Conservation (phyloP, 1,284 basidiomycete genomes). For the Apiotrichum brassicae region DNA sequence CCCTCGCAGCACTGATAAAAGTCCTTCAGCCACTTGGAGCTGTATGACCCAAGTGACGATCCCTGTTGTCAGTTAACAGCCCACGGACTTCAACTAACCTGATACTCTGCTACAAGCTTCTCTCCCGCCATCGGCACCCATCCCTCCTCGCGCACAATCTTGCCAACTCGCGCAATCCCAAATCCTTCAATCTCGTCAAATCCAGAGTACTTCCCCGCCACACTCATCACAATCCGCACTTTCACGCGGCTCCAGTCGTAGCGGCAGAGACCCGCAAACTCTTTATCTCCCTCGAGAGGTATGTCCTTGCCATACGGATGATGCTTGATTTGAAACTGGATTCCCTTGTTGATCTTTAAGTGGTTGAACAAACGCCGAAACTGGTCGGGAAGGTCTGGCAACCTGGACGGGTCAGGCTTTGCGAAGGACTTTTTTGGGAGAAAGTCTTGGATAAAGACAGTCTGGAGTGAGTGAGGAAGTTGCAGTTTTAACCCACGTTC, state of each 20-base stretch:
- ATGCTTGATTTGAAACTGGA: constrained; percentile 22
- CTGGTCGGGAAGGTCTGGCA: constrained; percentile 32
- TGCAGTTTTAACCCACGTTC: constrained; percentile 29
- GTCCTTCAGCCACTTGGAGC: constrained; percentile 36
- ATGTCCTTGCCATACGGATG: constrained; percentile 30
- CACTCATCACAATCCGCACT: constrained; percentile 41
- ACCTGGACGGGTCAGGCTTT: not conserved
- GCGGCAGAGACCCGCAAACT: constrained; percentile 20
- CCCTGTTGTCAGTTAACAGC: constrained; percentile 21
- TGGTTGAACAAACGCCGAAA: constrained; percentile 37
- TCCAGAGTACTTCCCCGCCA: constrained; percentile 36
- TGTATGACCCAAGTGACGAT: constrained; percentile 41
- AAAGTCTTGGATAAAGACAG: constrained; percentile 46
- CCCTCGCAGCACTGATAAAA: constrained; percentile 36
- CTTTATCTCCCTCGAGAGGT: constrained; percentile 17
- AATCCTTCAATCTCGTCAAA: constrained; percentile 25
- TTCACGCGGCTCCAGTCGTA: constrained; percentile 43
- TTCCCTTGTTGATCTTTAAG: constrained; percentile 36
- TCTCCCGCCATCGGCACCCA: constrained; percentile 36
- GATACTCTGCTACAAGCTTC: constrained; percentile 37
- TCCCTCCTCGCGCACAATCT: constrained; percentile 30
- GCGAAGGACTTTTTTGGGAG: constrained; percentile 13
- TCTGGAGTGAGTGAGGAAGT: constrained; percentile 20
- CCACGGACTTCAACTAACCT: constrained; percentile 25
- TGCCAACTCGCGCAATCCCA: constrained; percentile 36